A percentile compares a stretch with the other conserved stretches of the same genome.
phyloP scores from a whole-genome alignment of 2,329 filamentous ascomycete genomes.

The Zymoseptoria ardabiliae region DNA sequence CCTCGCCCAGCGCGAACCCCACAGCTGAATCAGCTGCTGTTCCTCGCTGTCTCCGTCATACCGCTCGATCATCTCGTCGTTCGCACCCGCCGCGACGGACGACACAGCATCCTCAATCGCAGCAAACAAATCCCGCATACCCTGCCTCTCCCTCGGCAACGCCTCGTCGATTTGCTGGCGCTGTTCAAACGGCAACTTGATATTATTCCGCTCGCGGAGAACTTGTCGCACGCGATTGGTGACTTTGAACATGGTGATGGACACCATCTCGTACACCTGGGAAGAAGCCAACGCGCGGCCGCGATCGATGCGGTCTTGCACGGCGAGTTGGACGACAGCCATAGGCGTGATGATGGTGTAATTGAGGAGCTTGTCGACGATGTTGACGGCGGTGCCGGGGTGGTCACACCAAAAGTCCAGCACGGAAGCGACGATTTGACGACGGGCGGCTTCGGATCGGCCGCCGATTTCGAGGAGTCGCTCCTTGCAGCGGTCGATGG shows the following conservation, averaged over 20 bases:
- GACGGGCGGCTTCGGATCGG: conserved; percentile 65
- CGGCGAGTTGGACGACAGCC: conserved; percentile 82
- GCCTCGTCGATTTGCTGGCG: conserved; percentile 57
- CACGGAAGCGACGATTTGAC: conserved; percentile 84
- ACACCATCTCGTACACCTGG: conserved; percentile 83
- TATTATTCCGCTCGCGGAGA: conserved; percentile 53
- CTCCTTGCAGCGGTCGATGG: conserved; percentile 90
- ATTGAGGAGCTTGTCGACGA: conserved; percentile 94
- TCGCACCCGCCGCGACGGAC: conserved; percentile 63
- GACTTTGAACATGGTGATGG: conserved; percentile 83
- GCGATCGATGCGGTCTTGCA: conserved; percentile 55
- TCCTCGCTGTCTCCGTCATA: conserved; percentile 51
- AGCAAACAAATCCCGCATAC: conserved; percentile 72
- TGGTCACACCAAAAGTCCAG: conserved; percentile 91
- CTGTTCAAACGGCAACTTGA: conserved; percentile 50
- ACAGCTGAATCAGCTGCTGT: conserved; percentile 62
- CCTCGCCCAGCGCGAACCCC: conserved; percentile 80
- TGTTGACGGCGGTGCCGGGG: conserved; percentile 82
- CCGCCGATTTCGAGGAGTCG: conserved; percentile 73
- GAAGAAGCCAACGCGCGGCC: conserved; percentile 57
- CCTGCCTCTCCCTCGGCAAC: conserved; percentile 59
- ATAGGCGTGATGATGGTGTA: conserved; percentile 87
- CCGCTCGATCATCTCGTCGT: conserved; percentile 67
- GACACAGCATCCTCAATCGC: conserved; percentile 71
- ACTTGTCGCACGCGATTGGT: conserved; percentile 79